Percentiles rank a stretch among this genome's conserved stretches.
These are phyloP conservation scores for Pogostemon cablin DNA, from an alignment of 257 asterid genomes.

Conservation along the genomic window DNA sequence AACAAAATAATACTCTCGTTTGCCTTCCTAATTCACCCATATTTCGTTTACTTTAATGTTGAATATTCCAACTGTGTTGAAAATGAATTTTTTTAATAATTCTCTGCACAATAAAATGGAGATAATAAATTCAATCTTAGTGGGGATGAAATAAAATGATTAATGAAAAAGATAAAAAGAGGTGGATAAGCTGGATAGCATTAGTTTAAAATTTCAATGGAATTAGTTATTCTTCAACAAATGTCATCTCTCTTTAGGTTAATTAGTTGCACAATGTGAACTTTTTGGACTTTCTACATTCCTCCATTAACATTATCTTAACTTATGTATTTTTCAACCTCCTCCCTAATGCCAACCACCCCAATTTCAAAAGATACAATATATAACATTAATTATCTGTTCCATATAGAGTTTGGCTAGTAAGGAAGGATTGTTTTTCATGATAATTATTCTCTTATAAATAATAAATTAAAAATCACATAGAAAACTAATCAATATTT, in stretches of 20 bases:
- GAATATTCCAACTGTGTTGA: background rate
- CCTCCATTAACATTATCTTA: background rate
- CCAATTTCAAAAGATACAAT: background rate
- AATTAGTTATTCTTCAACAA: conserved; percentile 24
- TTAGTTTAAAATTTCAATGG: background rate
- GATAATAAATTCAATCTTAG: no score
- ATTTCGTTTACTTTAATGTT: no score
- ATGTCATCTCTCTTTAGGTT: background rate
- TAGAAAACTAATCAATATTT: no score
- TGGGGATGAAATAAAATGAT: no score
- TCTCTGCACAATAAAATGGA: no score
- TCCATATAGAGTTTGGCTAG: no score
- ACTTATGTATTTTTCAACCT: background rate
- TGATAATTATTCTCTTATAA: background rate
- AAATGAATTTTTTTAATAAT: background rate
- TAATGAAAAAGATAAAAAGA: no score
- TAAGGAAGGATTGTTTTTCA: no score
- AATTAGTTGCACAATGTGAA: conserved; percentile 26
- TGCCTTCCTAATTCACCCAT: background rate
- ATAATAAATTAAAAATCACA: no score
- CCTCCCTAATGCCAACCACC: conserved; percentile 1
- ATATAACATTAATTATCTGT: no score
- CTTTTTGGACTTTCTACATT: conserved; percentile 28
- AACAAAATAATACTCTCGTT: no score
- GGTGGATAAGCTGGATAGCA: background rate